Evolutionary conservation across 1,139 yeast species (phyloP).

Genomic region (Yarrowia galli): DNA sequence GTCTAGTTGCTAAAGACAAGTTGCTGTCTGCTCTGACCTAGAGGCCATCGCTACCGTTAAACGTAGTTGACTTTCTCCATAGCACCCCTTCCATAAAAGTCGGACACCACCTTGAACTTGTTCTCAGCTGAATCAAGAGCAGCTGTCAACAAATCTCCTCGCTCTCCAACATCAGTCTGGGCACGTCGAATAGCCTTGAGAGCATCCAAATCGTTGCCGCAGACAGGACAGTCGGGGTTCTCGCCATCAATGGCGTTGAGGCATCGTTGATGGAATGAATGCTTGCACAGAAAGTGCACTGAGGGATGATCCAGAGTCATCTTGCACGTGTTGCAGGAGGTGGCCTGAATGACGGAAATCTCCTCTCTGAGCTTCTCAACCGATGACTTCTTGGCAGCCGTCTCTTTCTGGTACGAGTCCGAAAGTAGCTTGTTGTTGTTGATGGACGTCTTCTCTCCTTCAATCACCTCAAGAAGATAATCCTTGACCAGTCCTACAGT

Average conservation of each 20-base stretch:
- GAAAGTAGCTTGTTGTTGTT: conserved; percentile 71
- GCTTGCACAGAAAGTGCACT: conserved; percentile 85
- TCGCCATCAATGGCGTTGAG: conserved; percentile 52
- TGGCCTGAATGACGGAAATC: conserved; percentile 70
- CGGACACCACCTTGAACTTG: conserved; percentile 76
- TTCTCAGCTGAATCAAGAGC: conserved; percentile 67
- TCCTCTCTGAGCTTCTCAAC: conserved; percentile 61
- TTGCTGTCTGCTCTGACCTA: too few species aligned
- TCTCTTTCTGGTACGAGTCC: conserved; percentile 72
- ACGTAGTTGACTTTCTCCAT: conserved; percentile 23
- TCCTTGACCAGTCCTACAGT: conserved; percentile 78
- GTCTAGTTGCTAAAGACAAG: too few species aligned
- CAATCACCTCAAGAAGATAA: conserved; percentile 68
- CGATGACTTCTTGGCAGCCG: conserved; percentile 61
- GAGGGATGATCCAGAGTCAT: conserved; percentile 77
- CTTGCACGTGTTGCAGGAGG: conserved; percentile 75
- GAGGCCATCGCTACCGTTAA: not conserved
- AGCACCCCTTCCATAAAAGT: conserved; percentile 87
- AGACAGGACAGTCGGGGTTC: conserved; percentile 65
- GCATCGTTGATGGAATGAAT: conserved; percentile 87
- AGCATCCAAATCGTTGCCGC: conserved; percentile 72
- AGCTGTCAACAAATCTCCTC: conserved; percentile 67
- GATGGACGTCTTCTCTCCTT: conserved; percentile 69
- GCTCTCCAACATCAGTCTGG: conserved; percentile 68
- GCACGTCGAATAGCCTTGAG: conserved; percentile 63